Base-by-base conservation (phyloP, 345 rosid species). In the Microthlaspi erraticum region DNA sequence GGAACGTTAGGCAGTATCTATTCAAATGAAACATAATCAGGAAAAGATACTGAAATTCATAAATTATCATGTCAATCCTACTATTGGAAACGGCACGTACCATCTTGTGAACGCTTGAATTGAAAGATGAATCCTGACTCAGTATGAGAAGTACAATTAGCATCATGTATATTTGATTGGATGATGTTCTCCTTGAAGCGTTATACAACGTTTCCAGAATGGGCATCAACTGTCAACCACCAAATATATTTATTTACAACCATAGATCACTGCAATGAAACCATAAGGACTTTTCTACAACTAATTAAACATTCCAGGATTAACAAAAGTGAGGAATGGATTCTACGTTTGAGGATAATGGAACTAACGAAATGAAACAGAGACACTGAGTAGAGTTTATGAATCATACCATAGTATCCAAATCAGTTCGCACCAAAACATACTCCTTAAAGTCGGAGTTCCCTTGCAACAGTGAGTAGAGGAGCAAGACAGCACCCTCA, bases 131-230 rank as follows among this genome's bases (percentile, higher is more conserved):
- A 73, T 94, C 99, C 70, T 94, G 96, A 82, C 99, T 91, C 60
- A 94, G 97, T 60, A 94, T 89, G 81, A 94, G 99, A 78, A 94
- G 97, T 58, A 89, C 87, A 50, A 94, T 94, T 78, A 94, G 86
- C 79, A 94, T 82, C 89, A 94, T 91, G 81, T 94, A 94, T 68
- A 94, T 91, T 66, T 94, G 99, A 83, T 91, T 94, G 55, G 99
- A 80, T 10, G 96, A 82, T 7, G 96, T 89, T 84, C 82, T 91
- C 83, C 78, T 91, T 6, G 95, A 88, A 72, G 95, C 85, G 79
- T 84, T 89, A 68, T 88, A 94, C 60, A 94, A 71, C 13, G 93
- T 88, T 80, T 91, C 99, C 86, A 94, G 82, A 76, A 94, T 88
- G 54, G 99, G 98, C 83, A 94, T 82, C 85, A 94, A 80, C 99